A percentile compares a stretch with the other conserved stretches of the same genome.
These are phyloP conservation scores for Collybiopsis luxurians DNA, from an alignment of 768 basidiomycete species.

Conservation along the genomic window DNA sequence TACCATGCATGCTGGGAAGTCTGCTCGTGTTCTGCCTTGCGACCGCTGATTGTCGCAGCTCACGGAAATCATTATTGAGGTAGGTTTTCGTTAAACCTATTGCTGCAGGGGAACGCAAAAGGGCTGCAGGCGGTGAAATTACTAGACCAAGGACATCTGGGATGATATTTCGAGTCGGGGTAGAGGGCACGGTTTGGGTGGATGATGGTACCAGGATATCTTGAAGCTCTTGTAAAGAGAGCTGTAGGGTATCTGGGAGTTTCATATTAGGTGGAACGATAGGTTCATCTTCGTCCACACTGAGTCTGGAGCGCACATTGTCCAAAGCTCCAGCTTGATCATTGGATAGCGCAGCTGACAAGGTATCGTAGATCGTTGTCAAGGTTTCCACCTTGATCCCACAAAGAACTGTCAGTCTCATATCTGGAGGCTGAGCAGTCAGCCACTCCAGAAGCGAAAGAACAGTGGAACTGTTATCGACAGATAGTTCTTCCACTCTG, in stretches of 20 bases:
- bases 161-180: conserved; percentile 51
- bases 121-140: conserved; percentile 67
- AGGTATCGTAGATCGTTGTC: conserved; percentile 35
- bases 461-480: conserved; percentile 34
- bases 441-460: conserved; percentile 57
- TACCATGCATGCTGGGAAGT: conserved; percentile 81
- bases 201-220: conserved; percentile 41
- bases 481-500: conserved; percentile 27
- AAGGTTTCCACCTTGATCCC: conserved; percentile 48
- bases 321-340: conserved; percentile 8
- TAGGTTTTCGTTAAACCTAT: conserved; percentile 85
- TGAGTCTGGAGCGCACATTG: conserved; percentile 26
- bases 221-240: conserved; percentile 48
- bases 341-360: conserved; percentile 11
- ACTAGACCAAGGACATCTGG: conserved; percentile 63
- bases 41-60: conserved; percentile 63
- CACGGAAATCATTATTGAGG: conserved; percentile 75
- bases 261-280: conserved; percentile 28
- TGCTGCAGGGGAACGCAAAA: conserved; percentile 68
- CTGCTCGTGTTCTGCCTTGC: conserved; percentile 83
- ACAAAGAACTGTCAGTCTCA: conserved; percentile 43
- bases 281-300: conserved; percentile 39
- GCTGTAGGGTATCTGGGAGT: conserved; percentile 34
- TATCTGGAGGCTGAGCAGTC: conserved; percentile 34
- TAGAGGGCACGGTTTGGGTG: conserved; percentile 37